Percentiles rank a stretch among this genome's conserved stretches.
phyloP scores from a whole-genome alignment of 768 basidiomycete genomes.

The Postia placenta region DNA sequence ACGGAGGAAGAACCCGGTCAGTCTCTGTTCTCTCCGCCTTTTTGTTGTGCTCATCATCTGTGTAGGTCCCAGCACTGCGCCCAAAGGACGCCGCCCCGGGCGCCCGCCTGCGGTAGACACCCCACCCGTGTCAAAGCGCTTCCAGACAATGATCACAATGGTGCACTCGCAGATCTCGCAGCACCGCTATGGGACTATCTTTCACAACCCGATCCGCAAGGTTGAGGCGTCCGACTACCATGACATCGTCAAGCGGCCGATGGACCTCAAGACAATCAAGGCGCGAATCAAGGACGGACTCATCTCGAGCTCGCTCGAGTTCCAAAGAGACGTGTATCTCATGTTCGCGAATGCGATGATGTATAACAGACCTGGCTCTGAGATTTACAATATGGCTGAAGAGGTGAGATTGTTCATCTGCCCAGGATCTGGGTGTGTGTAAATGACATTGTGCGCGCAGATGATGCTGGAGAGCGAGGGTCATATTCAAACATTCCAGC shows the following conservation, averaged over 20 bases:
- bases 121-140: constrained; percentile 49
- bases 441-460: constrained; percentile 26
- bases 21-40: neutral
- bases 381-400: constrained; percentile 86
- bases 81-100: constrained; percentile 17
- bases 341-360: constrained; percentile 99
- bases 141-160: constrained; percentile 77
- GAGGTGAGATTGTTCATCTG: constrained; percentile 61
- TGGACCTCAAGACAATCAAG: constrained; percentile 94
- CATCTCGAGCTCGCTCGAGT: constrained; percentile 79
- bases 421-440: neutral
- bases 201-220: constrained; percentile 84
- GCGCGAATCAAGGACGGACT: constrained; percentile 76
- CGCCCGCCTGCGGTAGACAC: constrained; percentile 15
- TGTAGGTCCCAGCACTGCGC: constrained; percentile 15
- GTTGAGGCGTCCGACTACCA: constrained; percentile 89
- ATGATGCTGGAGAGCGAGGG: constrained; percentile 74
- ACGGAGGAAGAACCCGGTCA: constrained; percentile 55
- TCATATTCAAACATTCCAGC: constrained; percentile 62
- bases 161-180: constrained; percentile 78
- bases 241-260: constrained; percentile 89
- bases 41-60: neutral
- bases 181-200: constrained; percentile 85
- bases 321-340: constrained; percentile 81
- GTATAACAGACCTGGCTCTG: constrained; percentile 85